Conservation (phyloP, 208 protist genomes). For the Acanthamoeba pearcei region DNA sequence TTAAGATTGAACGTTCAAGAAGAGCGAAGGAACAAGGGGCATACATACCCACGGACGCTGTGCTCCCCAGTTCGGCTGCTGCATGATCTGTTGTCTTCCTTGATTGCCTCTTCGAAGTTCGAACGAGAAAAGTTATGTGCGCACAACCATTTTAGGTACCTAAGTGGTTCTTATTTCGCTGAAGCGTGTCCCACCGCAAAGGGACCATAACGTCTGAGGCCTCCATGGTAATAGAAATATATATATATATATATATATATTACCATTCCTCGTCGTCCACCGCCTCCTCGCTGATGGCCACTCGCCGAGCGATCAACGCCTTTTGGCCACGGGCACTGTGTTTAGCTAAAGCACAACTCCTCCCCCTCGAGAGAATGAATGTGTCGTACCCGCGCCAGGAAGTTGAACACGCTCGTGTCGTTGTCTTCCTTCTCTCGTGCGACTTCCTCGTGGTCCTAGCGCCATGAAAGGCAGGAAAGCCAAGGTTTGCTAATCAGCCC, state of each 20-base stretch:
- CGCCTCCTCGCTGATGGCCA: background rate
- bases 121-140: background rate
- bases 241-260: too few relatives aligned
- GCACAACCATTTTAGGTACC: too few relatives aligned
- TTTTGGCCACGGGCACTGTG: background rate
- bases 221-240: too few relatives aligned
- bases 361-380: too few relatives aligned
- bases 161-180: too few relatives aligned
- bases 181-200: too few relatives aligned
- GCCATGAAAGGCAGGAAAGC: background rate
- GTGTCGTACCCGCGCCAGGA: background rate
- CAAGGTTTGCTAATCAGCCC: background rate
- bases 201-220: too few relatives aligned
- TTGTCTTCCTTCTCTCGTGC: background rate
- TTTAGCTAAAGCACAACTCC: background rate
- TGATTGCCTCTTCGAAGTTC: background rate
- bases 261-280: background rate
- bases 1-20: too few relatives aligned
- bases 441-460: background rate
- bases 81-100: background rate
- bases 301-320: background rate
- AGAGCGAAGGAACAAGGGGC: too few relatives aligned
- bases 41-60: background rate
- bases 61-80: slow-evolving; percentile 25
- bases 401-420: background rate